These are phyloP conservation scores for Scedosporium dehoogii DNA, from an alignment of 2,329 filamentous ascomycete species.

Conservation along the genomic window DNA sequence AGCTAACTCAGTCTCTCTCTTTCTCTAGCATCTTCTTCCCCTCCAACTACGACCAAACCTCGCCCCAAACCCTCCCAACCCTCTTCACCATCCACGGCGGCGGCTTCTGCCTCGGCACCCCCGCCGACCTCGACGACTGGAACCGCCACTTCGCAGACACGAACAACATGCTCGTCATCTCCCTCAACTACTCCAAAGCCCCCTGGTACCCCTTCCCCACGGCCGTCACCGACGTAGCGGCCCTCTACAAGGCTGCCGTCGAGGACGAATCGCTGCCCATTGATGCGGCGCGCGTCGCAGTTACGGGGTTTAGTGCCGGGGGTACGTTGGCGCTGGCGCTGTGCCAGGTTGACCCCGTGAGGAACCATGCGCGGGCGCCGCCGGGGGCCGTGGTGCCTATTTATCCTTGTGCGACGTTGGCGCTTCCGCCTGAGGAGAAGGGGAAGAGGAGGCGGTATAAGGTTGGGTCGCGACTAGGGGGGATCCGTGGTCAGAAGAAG, in stretches of 20 bases:
- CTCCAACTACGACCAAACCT: conserved; percentile 19
- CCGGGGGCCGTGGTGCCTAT: conserved; percentile 27
- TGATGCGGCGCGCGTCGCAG: conserved; percentile 27
- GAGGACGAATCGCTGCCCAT: conserved; percentile 33
- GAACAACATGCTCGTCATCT: conserved; percentile 32
- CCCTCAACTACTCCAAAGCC: conserved; percentile 38
- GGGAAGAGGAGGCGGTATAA: conserved; percentile 17
- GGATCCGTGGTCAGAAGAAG: conserved; percentile 10
- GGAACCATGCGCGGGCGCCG: conserved; percentile 11
- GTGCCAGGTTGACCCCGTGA: conserved; percentile 26
- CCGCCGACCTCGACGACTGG: conserved; percentile 35
- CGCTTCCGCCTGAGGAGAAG: conserved; percentile 16
- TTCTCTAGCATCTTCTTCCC: conserved; percentile 28
- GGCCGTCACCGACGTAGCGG: conserved; percentile 33
- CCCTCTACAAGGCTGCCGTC: conserved; percentile 29
- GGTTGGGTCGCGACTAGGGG: conserved; percentile 9
- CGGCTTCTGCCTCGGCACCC: conserved; percentile 34
- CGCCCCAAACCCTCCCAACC: conserved; percentile 24
- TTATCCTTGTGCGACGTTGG: conserved; percentile 30
- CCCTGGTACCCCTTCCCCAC: conserved; percentile 33
- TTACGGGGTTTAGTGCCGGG: conserved; percentile 41
- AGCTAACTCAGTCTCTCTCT: background rate
- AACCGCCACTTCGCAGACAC: conserved; percentile 30
- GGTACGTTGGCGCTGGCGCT: conserved; percentile 35
- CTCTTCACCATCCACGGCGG: conserved; percentile 43